Evolutionary conservation across 2,329 filamentous ascomycete genomes (phyloP), one percentile per base, ranked within the genome.

Genomic region (Cercospora zeae-maydis): DNA sequence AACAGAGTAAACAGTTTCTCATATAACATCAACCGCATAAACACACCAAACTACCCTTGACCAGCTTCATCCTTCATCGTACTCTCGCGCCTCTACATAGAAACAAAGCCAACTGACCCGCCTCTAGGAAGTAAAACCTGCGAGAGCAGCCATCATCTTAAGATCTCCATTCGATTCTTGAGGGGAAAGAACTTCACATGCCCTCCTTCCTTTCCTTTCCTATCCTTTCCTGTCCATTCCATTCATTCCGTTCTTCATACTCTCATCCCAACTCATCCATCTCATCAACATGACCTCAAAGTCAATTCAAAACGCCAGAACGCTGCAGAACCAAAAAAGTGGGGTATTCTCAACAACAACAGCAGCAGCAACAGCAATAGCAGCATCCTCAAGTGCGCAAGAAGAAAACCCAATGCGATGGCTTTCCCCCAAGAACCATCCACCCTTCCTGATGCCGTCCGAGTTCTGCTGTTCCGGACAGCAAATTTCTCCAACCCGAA

Each of bases 301-400:
- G n/a, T 27, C 33, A 36, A 56, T 27, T 8, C 53, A 42, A 30
- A 49, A 49, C 56, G 42, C 54, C 39, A 34, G 21, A 58, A 58
- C 56, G 56, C 56, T 58, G 56, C 42, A 27, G 3, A 27, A 27
- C 24, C 24, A 27, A 58, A 58, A 58, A 49, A 49, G 14, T 19
- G 42, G 56, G 56, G 56, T 49, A 58, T 58, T 58, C 27, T 58
- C 39, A 47, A 45, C 45, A 42, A 36, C 19, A 42, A 9, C 30
- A n/a, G n/a, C n/a, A n/a, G n/a, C n/a, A 33, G 37, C 37, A 39
- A 16, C 37, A 39, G n/a, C n/a, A 19, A 9, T 13, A 37, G 36
- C 37, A 42, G 7, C 39, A 45, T 10, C 39, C 21, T 11, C 27
- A 56, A 42, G 14, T 30, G 24, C 37, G 11, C 30, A 27, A 51